These are phyloP conservation scores for Coniochaeta ligniaria DNA, from an alignment of 2,329 filamentous ascomycete species.

Conservation along the genomic window DNA sequence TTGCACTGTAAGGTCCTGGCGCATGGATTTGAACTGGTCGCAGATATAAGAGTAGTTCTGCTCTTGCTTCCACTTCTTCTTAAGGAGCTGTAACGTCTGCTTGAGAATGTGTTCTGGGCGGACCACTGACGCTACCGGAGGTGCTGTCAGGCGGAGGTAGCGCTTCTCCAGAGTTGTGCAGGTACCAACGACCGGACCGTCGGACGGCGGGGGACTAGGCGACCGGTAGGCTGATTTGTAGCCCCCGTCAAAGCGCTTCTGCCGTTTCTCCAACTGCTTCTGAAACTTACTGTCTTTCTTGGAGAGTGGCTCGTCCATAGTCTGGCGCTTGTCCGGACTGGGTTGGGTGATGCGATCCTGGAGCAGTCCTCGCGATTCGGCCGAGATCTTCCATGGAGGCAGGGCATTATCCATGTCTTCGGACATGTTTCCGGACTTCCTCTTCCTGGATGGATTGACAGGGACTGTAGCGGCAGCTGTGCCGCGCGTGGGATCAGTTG, in stretches of 20 bases:
- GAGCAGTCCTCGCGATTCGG: conserved; percentile 52
- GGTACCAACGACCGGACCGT: conserved; percentile 76
- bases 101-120: conserved; percentile 75
- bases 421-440: conserved; percentile 65
- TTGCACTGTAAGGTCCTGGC: conserved; percentile 96
- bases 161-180: conserved; percentile 83
- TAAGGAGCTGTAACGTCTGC: conserved; percentile 79
- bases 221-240: conserved; percentile 50
- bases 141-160: conserved; percentile 87
- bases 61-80: conserved; percentile 90
- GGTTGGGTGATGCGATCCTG: conserved; percentile 70
- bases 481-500: not conserved
- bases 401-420: conserved; percentile 40
- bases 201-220: conserved; percentile 47
- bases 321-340: conserved; percentile 35
- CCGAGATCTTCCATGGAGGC: conserved; percentile 67
- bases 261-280: conserved; percentile 79
- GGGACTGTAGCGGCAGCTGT: not conserved
- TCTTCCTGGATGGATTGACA: conserved; percentile 56
- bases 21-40: conserved; percentile 98
- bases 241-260: conserved; percentile 73
- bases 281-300: conserved; percentile 77
- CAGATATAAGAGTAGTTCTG: conserved; percentile 96
- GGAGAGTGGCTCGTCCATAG: conserved; percentile 30
- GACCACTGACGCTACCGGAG: conserved; percentile 81